These are phyloP conservation scores for Pholiota microspora DNA, from an alignment of 768 basidiomycete species.

Conservation along the genomic window DNA sequence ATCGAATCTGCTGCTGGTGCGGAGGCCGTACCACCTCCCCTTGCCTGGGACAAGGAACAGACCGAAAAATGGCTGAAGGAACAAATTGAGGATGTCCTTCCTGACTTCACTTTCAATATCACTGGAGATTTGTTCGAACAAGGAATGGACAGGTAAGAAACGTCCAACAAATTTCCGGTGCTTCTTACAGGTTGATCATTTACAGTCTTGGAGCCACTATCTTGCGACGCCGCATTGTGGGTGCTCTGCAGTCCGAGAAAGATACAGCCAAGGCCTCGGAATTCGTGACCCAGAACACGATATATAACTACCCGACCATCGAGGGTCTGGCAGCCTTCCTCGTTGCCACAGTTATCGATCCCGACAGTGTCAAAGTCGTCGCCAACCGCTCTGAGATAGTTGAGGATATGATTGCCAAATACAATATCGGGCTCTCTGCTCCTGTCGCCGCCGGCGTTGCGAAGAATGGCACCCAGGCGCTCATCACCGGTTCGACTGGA, in stretches of 20 bases:
- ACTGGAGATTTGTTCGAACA: neutral
- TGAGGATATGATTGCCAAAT: conserved; percentile 35
- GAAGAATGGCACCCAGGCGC: neutral
- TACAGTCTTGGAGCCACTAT: conserved; percentile 1
- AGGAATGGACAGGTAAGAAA: neutral
- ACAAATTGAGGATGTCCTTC: neutral
- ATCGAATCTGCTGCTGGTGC: neutral
- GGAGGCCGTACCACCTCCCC: neutral
- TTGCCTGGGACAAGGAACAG: neutral
- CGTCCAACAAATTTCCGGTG: neutral
- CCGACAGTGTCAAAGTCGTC: conserved; percentile 1
- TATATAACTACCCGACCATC: conserved; percentile 23
- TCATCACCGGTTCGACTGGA: neutral
- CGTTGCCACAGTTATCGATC: conserved; percentile 11
- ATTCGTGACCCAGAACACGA: conserved; percentile 16
- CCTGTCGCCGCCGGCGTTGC: neutral
- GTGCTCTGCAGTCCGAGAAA: conserved; percentile 16
- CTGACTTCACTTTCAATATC: neutral
- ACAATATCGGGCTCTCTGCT: conserved; percentile 10
- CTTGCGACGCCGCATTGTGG: conserved; percentile 17
- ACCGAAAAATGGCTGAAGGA: neutral
- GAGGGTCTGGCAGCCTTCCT: conserved; percentile 16
- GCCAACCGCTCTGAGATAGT: conserved; percentile 20
- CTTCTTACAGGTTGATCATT: neutral
- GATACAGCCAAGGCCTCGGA: conserved; percentile 13